Evolutionary conservation across 2,329 filamentous ascomycete genomes (phyloP), one percentile per base, ranked within the genome.

Genomic region (Salinomyces thailandicus): DNA sequence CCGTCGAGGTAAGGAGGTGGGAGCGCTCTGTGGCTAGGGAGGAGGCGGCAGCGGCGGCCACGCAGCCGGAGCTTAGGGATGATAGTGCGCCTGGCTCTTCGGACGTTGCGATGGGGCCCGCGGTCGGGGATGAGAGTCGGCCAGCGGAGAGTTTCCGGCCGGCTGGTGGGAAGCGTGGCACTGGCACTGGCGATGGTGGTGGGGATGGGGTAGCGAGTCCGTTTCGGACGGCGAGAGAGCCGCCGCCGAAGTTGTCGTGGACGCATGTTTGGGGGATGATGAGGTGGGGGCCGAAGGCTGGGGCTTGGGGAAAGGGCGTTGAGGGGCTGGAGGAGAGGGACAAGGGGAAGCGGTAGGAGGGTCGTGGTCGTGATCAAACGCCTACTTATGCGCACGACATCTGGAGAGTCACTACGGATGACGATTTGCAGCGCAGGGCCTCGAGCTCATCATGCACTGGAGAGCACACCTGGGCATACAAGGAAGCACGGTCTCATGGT

Each of bases 1-100:
- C 77, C 0, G 44, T 56, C 0, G 75, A 81, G 42, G 72, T 75
- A 6, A 60, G 83, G 32, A 71, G 78, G 48, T 85, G 81, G 81
- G 81, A 85, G 52, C 46, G 50, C 19, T n/a, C 35, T 17, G 37
- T 42, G 18, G 30, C 17, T 19, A 38, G 36, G 20, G 15, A 36
- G 19, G 14, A 34, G 30, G 24, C 29, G 8, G 9, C 26, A 5
- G 15, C 20, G 9, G 8, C 22, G 6, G 16, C 24, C 8, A 7
- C 18, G 12, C 26, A 15, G 24, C 16, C 2, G 27, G 27, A 12
- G 14, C 27, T 13, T 11, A 17, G 33, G 12, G 34, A 29, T 13
- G 3, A 14, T 7, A 29, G 24, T 7, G 27, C 31, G 20, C 18
- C n/a, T 6, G 14, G 5, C 5, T 5, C 9, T 2, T 8, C 11